Evolutionary conservation across 805 yeast genomes (phyloP), one percentile per base, ranked within the genome.

Genomic region (Candida piceae): DNA sequence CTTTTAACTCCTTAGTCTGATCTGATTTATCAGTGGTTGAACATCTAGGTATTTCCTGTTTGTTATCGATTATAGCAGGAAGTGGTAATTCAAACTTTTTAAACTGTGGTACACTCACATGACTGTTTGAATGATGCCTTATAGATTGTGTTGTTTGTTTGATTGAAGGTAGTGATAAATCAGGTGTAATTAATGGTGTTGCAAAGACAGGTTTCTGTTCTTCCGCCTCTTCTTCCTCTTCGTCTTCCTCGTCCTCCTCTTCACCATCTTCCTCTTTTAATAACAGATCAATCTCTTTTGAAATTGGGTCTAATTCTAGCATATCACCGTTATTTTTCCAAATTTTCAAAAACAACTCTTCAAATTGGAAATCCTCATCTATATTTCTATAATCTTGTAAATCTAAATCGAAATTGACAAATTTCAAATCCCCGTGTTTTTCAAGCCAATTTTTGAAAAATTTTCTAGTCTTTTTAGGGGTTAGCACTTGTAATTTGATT

Each of bases 301-400:
- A 47, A 17, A 55, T 42, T 23, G 63, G 62, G 31, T 57, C 63
- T 5, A 52, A 30, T 24, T 45, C 50, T 3, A 44, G 41, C 36
- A 52, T 42, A 2, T 45, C 38, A 5, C 60, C 60, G 31, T 56
- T 53, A 41, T 60, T 60, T 29, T 48, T 40, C 47, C 55, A 50
- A 18, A 59, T 42, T 24, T 52, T 46, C 24, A 53, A 28, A 31
- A 60, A 62, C 33, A 66, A 40, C 13, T 57, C 56, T 39, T 66
- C 66, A 47, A 79, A 79, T 44, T 68, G 64, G 48, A 70, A 80
- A 2, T 76, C 81, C 31, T 60, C 60, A 35, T 76, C 81, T 31
- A 79, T 70, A 48, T 78, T 68, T 49, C 86, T 65, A 52, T 78
- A 78, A 31, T 61, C 62, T 37, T 78, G 80, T 17, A 80, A 72